Evolutionary conservation across 2,329 filamentous ascomycete genomes (phyloP).

Genomic region (Ampelomyces quisqualis): DNA sequence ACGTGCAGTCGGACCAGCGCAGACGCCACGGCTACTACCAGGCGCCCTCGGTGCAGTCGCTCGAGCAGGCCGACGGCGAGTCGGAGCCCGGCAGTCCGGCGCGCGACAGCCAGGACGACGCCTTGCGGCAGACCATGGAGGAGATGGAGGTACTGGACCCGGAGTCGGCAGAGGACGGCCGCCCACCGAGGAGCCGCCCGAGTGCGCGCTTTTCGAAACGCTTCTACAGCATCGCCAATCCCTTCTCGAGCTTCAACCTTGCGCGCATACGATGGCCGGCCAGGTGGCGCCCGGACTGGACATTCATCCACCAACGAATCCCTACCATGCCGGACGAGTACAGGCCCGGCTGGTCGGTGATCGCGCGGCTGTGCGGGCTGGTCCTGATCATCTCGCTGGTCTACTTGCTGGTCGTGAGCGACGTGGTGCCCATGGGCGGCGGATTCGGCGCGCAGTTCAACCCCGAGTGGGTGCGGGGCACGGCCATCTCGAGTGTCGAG

Average conservation of each 20-base stretch:
- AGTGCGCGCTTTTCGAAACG: conserved; percentile 56
- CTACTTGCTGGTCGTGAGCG: conserved; percentile 82
- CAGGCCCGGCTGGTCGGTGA: conserved; percentile 61
- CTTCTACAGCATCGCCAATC: conserved; percentile 57
- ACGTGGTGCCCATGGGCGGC: conserved; percentile 71
- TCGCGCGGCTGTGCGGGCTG: conserved; percentile 73
- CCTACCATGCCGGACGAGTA: conserved; percentile 52
- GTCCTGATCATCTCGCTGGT: conserved; percentile 74
- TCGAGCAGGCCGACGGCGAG: conserved; percentile 62
- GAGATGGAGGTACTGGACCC: conserved; percentile 58
- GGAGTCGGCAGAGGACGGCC: conserved; percentile 35
- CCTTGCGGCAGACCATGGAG: conserved; percentile 76
- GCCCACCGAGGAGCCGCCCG: conserved; percentile 28
- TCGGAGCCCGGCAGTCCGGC: conserved; percentile 54
- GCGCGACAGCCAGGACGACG: conserved; percentile 54
- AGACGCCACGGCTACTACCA: conserved; percentile 59
- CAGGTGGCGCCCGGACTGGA: conserved; percentile 21
- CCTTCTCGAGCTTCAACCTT: conserved; percentile 58
- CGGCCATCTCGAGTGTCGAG: conserved; percentile 73
- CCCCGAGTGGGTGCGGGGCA: conserved; percentile 75
- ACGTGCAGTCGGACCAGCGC: conserved; percentile 31
- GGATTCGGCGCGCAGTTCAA: conserved; percentile 68
- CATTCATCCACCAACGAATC: conserved; percentile 38
- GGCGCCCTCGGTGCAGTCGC: conserved; percentile 80
- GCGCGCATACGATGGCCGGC: conserved; percentile 43